phyloP scores from a whole-genome alignment of 179 eudicot genomes.

The Corrigiola litoralis region DNA sequence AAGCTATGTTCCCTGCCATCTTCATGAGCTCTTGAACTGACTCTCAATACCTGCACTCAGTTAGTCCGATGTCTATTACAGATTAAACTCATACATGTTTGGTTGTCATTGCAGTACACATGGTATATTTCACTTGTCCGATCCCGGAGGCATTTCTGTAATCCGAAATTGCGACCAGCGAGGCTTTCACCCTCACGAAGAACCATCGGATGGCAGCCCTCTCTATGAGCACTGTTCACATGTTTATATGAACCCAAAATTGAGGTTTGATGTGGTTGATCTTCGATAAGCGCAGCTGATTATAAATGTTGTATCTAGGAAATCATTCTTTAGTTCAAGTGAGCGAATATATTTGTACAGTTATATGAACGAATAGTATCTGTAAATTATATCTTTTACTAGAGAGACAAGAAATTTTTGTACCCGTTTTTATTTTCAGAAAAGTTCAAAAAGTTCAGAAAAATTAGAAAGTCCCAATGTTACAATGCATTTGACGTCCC shows the following conservation, averaged over 20 bases:
- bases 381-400: constrained; percentile 12
- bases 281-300: constrained; percentile 44
- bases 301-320: constrained; percentile 11
- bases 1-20: too few relatives aligned
- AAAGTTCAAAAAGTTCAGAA: too few relatives aligned
- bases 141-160: constrained; percentile 85
- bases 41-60: not conserved
- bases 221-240: constrained; percentile 95
- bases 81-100: not conserved
- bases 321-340: not conserved
- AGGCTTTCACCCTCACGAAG: constrained; percentile 99
- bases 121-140: constrained; percentile 95
- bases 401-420: constrained; percentile 2
- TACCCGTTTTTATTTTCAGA: too few relatives aligned
- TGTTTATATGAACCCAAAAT: constrained; percentile 77
- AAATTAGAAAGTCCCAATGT: too few relatives aligned
- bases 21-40: too few relatives aligned
- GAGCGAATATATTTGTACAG: constrained; percentile 18
- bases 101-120: constrained; percentile 57
- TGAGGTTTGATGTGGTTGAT: constrained; percentile 81
- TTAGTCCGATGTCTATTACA: too few relatives aligned
- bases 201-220: constrained; percentile 85
- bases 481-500: constrained; percentile 88
- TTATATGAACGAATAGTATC: not conserved
- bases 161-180: constrained; percentile 84